Evolutionary conservation across 2,329 filamentous ascomycete species (phyloP), one percentile per base, ranked within the genome.

Genomic region (Aspergillus pseudoviridinutans): DNA sequence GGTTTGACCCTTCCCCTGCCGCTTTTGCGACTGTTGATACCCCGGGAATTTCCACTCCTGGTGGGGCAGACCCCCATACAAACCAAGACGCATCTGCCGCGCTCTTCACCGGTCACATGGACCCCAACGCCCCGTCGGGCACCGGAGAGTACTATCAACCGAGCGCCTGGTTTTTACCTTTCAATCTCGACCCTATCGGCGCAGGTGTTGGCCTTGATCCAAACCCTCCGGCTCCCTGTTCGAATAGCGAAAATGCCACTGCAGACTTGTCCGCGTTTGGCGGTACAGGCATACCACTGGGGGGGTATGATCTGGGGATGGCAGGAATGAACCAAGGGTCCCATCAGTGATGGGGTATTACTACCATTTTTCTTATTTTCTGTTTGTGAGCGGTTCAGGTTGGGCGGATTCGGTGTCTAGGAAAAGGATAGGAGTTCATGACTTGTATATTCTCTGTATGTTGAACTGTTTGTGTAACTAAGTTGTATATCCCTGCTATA

Each of bases 91-190:
- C 62, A 41, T 64, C 67, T 24, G 58, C 69, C 9, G 32, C 32
- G 14, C 62, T 75, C 5, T 78, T 75, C 66, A 68, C 69, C 0
- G 69, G 71, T 12, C 65, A 72, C 10, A 61, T 76, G 10, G 72
- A 75, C 51, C 68, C 73, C 28, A 64, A 67, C 44, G 70, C 69
- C 4, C 71, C 70, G 1, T 66, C 73, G 1, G 73, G 69, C 3
- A 68, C 69, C 5, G 73, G 71, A 50, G 74, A 75, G 46, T 74
- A 70, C 57, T 71, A 74, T 55, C 74, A 76, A 47, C 73, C 74
- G 49, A 88, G 87, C 53, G 90, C 89, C 4, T 97, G 92, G 90
- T 96, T 95, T 73, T 87, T 96, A 79, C 91, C 92, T 1, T 96
- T 96, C 75, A 95, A 96, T 70, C 86, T 96, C 75, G 90, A 94